Percentiles rank a stretch among this genome's conserved stretches.
These are phyloP conservation scores for Penicillium griseofulvum DNA, from an alignment of 2,329 filamentous ascomycete species.

Conservation along the genomic window DNA sequence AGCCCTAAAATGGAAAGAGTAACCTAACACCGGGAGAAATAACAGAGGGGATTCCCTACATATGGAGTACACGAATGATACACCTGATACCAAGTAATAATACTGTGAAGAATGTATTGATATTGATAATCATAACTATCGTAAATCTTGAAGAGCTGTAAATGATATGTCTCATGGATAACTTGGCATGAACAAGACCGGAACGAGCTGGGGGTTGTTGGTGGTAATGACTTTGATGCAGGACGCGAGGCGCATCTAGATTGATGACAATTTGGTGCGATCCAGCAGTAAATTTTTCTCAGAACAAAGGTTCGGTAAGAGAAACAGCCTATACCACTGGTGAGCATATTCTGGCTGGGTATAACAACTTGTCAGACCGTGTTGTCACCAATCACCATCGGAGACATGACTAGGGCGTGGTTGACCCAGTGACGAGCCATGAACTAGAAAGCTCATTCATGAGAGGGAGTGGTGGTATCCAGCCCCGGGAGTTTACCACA, in stretches of 20 bases:
- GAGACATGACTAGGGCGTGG: background rate
- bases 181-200: background rate
- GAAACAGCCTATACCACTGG: background rate
- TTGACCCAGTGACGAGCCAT: background rate
- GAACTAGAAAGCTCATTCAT: background rate
- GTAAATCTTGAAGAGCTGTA: background rate
- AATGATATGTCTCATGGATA: background rate
- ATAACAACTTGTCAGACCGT: background rate
- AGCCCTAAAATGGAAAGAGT: no score
- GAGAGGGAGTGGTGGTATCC: background rate
- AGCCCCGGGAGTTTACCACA: background rate
- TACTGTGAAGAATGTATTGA: background rate
- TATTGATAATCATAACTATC: background rate
- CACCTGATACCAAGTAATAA: background rate
- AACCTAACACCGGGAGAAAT: no score
- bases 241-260: background rate
- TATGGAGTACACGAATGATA: no score
- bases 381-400: background rate
- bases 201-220: background rate
- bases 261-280: background rate
- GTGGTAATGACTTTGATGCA: background rate
- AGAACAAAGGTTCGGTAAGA: background rate
- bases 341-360: background rate
- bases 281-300: background rate
- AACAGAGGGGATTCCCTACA: background rate